These are phyloP conservation scores for Zygoascus flipseniorum DNA, from an alignment of 805 yeast species.

Conservation along the genomic window DNA sequence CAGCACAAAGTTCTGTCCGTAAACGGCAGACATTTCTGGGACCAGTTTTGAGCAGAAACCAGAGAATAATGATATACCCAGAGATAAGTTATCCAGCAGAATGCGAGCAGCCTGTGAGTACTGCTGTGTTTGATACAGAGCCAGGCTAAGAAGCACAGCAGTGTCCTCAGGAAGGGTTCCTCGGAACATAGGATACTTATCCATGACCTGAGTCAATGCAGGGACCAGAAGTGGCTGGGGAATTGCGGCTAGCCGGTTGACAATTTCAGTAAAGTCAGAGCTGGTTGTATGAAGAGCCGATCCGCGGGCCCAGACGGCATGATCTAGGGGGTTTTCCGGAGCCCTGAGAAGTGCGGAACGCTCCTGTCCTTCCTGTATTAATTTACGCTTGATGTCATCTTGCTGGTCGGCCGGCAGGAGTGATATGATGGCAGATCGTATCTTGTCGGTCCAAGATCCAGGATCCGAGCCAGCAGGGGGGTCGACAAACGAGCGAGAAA, in stretches of 20 bases:
- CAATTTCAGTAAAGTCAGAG: neutral
- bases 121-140: constrained; percentile 4
- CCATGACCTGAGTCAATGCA: neutral
- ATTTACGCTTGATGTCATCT: neutral
- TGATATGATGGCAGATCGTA: constrained; percentile 1
- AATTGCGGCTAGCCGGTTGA: neutral
- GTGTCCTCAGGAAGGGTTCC: constrained; percentile 3
- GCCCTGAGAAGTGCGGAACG: too few relatives aligned
- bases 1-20: constrained; percentile 12
- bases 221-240: neutral
- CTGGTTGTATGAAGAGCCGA: neutral
- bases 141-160: constrained; percentile 1
- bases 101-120: constrained; percentile 8
- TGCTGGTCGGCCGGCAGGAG: constrained; percentile 2
- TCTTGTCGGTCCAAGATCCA: constrained; percentile 1
- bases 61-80: constrained; percentile 7
- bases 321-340: neutral
- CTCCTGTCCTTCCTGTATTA: neutral
- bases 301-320: neutral
- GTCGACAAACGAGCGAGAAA: neutral
- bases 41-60: constrained; percentile 11
- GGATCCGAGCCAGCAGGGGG: neutral
- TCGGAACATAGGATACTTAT: neutral
- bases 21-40: constrained; percentile 7
- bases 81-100: constrained; percentile 11